Evolutionary conservation across 2,329 filamentous ascomycete species (phyloP).

Genomic region (Penicillium sumatraense): DNA sequence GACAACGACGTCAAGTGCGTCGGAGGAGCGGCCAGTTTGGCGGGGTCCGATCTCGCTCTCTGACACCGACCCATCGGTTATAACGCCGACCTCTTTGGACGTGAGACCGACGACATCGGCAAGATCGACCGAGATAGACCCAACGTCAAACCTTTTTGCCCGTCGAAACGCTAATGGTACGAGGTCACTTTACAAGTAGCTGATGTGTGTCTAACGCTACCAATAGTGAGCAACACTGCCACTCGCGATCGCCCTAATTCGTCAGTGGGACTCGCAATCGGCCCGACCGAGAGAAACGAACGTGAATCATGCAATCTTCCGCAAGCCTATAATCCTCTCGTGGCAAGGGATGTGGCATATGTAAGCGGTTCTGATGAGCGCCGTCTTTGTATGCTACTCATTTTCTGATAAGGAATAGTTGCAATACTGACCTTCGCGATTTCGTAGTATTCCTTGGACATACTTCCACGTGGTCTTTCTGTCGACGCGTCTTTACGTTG

Average conservation of each 20-base stretch:
- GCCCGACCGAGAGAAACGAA: neutral
- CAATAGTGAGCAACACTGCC: neutral
- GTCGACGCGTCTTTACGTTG: constrained; percentile 1
- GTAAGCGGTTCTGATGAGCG: constrained; percentile 5
- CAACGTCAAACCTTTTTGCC: neutral
- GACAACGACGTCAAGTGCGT: neutral
- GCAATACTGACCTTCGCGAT: neutral
- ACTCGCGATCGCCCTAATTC: neutral
- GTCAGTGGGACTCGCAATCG: neutral
- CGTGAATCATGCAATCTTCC: neutral
- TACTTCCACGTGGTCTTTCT: constrained; percentile 4
- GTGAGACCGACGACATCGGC: neutral
- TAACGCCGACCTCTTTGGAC: neutral
- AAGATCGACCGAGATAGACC: neutral
- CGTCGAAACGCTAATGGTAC: neutral
- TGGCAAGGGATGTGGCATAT: constrained; percentile 1
- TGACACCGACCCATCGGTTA: neutral
- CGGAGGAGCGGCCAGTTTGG: neutral
- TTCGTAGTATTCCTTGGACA: constrained; percentile 2
- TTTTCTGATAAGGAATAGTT: neutral
- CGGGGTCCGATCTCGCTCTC: neutral
- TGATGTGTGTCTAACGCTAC: neutral
- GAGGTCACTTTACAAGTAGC: neutral
- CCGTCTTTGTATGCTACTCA: neutral
- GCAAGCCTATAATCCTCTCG: neutral